Evolutionary conservation across 208 protist genomes (phyloP), one percentile per base, ranked within the genome.

Genomic region (Leishmania guyanensis): DNA sequence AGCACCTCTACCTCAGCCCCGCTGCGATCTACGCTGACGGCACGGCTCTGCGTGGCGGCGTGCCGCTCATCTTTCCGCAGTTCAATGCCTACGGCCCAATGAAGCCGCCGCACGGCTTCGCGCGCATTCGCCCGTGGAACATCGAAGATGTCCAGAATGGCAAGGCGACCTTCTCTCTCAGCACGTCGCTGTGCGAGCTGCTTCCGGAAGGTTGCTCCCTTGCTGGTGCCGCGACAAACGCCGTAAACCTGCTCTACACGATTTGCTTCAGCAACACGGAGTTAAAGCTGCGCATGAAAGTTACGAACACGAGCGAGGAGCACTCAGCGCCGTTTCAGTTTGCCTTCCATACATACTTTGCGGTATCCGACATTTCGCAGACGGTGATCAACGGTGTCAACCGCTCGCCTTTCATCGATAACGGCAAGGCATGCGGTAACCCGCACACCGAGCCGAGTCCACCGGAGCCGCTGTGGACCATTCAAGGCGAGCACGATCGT

Each of bases 281-380:
- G 43, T 82, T 98, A 29, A 79, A 83, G 36, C 68, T 97, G 68
- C 84, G 84, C 43, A 96, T 98, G 81, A 78, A 88, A 53, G 84
- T 97, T 6, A 79, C 76, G 8, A 98, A 97, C 86, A 83, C 56
- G 14, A 89, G 87, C 79, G 81, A 85, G 33, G 79, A 84, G 48
- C 70, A 60, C 36, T 62, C 85, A 36, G 81, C 90, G 16, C 82
- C 79, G 29, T 98, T 97, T 83, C 85, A 87, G 71, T 93, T 94
- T 58, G 90, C 92, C 74, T 96, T 98, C 75, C 95, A 98, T 88
- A 94, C 91, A 8, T 98, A 98, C 82, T 98, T 97, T 79, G 84
- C 88, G 2, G 84, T 96, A 43, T 81, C 81, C 26, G 78, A 94
- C 78, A 82, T 95, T 53, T 66, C 86, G 50, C 64, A 88, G 53